These are phyloP conservation scores for Solanum verrucosum DNA, from an alignment of 257 asterid genomes.

Conservation along the genomic window DNA sequence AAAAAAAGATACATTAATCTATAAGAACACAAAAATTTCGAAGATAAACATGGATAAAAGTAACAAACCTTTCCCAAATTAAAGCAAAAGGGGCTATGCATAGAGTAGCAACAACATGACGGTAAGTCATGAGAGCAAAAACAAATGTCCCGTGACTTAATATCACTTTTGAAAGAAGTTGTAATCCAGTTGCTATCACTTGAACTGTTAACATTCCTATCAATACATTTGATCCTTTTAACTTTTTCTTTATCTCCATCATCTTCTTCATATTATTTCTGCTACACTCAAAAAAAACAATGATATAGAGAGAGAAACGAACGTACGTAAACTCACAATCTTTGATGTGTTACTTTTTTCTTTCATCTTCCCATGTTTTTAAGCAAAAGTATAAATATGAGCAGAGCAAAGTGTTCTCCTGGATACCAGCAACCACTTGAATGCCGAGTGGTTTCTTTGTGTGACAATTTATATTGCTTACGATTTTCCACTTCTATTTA, in stretches of 20 bases:
- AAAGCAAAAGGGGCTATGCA: constrained; percentile 42
- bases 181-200: constrained; percentile 39
- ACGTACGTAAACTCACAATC: background rate
- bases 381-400: background rate
- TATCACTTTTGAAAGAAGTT: constrained; percentile 47
- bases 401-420: background rate
- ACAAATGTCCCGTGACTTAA: constrained; percentile 36
- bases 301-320: background rate
- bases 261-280: background rate
- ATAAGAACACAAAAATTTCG: background rate
- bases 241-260: constrained; percentile 1
- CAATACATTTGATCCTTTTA: constrained; percentile 7
- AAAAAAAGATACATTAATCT: background rate
- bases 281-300: background rate
- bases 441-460: background rate
- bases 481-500: background rate
- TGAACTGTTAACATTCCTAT: constrained; percentile 49
- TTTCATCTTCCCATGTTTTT: background rate
- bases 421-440: background rate
- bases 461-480: background rate
- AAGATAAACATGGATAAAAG: background rate
- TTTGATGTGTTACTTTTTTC: background rate
- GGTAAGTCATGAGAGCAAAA: constrained; percentile 47
- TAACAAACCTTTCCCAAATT: constrained; percentile 36
- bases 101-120: constrained; percentile 38